Conservation (phyloP, 371 early-diverging fungal genomes). For the Mucor saturninus region DNA sequence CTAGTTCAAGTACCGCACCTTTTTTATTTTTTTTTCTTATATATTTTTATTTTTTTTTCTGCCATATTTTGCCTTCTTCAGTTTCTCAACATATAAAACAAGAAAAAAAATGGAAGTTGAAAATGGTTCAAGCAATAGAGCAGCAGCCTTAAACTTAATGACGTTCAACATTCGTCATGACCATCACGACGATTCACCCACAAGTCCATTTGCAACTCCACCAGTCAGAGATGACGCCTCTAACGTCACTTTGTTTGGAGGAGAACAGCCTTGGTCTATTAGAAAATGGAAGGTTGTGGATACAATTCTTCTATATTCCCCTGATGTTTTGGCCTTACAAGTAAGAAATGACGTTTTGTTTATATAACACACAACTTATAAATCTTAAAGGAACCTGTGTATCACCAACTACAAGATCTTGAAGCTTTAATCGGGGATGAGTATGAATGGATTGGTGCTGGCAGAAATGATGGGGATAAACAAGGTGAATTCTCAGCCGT, state of each 20-base stretch:
- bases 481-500: conserved; percentile 50
- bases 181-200: conserved; percentile 21
- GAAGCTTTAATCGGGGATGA: conserved; percentile 46
- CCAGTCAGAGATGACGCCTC: conserved; percentile 24
- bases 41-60: conserved; percentile 10
- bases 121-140: not conserved
- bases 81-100: not conserved
- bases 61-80: not conserved
- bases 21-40: conserved; percentile 3
- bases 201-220: conserved; percentile 36
- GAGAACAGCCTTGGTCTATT: conserved; percentile 54
- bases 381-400: conserved; percentile 44
- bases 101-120: conserved; percentile 1
- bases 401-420: conserved; percentile 55
- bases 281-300: conserved; percentile 55
- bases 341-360: conserved; percentile 16
- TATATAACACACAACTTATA: not conserved
- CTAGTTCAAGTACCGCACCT: not conserved
- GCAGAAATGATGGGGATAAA: conserved; percentile 53
- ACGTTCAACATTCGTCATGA: conserved; percentile 54
- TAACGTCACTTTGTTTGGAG: conserved; percentile 19
- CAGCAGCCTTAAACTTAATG: conserved; percentile 37
- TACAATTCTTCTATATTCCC: conserved; percentile 46
- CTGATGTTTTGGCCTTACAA: conserved; percentile 54
- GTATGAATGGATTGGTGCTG: conserved; percentile 56